phyloP scores from a whole-genome alignment of 352 stramenopile genomes.

The Lagenidium sp. region DNA sequence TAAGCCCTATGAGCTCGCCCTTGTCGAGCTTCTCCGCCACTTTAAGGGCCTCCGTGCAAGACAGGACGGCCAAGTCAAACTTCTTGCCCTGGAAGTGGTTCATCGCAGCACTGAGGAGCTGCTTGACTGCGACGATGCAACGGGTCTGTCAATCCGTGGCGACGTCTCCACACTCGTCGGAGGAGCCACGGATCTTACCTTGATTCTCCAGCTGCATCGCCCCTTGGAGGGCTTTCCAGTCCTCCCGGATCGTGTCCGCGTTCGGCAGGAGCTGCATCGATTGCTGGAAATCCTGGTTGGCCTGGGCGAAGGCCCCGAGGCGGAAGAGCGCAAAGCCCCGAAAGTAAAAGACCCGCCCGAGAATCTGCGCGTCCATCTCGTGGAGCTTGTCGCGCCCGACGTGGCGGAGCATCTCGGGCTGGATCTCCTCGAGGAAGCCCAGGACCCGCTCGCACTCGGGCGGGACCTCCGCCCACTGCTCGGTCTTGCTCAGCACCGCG shows the following conservation, averaged over 20 bases:
- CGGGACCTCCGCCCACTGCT: constrained; percentile 39
- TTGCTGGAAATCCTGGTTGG: constrained; percentile 41
- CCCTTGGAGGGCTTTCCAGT: constrained; percentile 41
- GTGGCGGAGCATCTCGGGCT: constrained; percentile 16
- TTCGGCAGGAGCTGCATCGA: constrained; percentile 40
- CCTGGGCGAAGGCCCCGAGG: constrained; percentile 20
- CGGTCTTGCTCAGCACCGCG: constrained; percentile 41
- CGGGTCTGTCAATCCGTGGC: no score
- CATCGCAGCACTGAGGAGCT: constrained; percentile 37
- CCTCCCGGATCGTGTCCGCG: constrained; percentile 34
- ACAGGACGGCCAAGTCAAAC: constrained; percentile 38
- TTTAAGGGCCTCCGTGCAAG: constrained; percentile 29
- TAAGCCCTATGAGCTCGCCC: constrained; percentile 49
- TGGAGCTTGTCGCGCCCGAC: constrained; percentile 11
- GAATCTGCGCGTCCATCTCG: constrained; percentile 19
- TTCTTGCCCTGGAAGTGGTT: constrained; percentile 53
- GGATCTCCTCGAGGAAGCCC: constrained; percentile 33
- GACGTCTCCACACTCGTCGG: no score
- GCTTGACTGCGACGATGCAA: constrained; percentile 23
- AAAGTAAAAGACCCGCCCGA: constrained; percentile 50
- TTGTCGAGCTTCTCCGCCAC: constrained; percentile 44
- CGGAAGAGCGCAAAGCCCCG: constrained; percentile 47
- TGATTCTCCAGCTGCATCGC: constrained; percentile 32
- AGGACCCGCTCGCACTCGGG: constrained; percentile 35
- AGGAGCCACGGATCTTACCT: not conserved